Conservation (phyloP, 345 rosid genomes). For the Capsella bursapastoris region DNA sequence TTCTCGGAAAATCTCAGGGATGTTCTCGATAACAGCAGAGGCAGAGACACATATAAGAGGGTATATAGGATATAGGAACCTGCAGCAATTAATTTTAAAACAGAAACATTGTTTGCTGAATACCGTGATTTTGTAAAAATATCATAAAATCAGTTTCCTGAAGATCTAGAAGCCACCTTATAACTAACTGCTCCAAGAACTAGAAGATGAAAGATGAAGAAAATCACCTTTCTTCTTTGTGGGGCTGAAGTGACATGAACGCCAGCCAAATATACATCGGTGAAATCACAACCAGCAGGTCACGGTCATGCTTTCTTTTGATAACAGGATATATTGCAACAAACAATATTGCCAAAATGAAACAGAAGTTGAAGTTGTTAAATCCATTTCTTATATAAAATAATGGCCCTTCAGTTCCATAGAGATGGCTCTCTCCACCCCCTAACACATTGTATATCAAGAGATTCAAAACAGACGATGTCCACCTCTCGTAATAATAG, state of each 20-base stretch:
- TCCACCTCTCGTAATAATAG: conserved; percentile 77
- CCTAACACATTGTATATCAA: conserved; percentile 88
- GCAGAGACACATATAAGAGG: conserved; percentile 97
- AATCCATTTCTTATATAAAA: conserved; percentile 89
- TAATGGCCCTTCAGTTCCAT: conserved; percentile 80
- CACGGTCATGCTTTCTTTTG: conserved; percentile 71
- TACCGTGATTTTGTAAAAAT: background rate
- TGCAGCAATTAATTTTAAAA: conserved; percentile 44
- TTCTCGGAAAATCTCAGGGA: conserved; percentile 84
- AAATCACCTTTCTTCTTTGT: conserved; percentile 94
- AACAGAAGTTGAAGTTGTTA: conserved; percentile 93
- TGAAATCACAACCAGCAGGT: conserved; percentile 74
- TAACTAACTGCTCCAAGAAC: background rate
- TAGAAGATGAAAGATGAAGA: conserved; percentile 23
- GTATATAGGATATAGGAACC: conserved; percentile 94
- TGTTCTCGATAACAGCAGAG: conserved; percentile 92
- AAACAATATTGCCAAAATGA: conserved; percentile 82
- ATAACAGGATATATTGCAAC: conserved; percentile 67
- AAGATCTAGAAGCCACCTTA: conserved; percentile 26
- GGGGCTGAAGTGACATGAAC: conserved; percentile 96
- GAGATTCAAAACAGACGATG: conserved; percentile 88
- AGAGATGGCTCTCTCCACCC: conserved; percentile 98
- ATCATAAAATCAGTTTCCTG: conserved; percentile 6
- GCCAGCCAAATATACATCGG: conserved; percentile 90
- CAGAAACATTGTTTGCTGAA: conserved; percentile 6